A percentile compares a stretch with the other conserved stretches of the same genome.
phyloP scores from a whole-genome alignment of 2,329 filamentous ascomycete species.

The Aureobasidium sp. region DNA sequence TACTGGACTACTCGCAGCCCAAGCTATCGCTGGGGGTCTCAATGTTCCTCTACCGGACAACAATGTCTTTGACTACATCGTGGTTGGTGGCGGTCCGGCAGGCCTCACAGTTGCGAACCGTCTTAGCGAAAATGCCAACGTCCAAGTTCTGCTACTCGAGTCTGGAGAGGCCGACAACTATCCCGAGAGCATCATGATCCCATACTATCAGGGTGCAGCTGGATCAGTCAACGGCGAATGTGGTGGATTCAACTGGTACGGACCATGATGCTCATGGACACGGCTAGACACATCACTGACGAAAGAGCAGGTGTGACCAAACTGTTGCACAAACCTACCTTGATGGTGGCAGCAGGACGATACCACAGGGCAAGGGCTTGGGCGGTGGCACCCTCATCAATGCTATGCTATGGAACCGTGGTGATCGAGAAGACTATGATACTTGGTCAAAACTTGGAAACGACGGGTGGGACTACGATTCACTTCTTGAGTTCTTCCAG shows the following conservation, averaged over 20 bases:
- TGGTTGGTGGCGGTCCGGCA: slow-evolving; percentile 26
- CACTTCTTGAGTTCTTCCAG: slow-evolving; percentile 33
- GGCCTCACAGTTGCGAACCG: slow-evolving; percentile 27
- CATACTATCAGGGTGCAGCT: slow-evolving; percentile 17
- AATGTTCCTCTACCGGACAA: slow-evolving; percentile 17
- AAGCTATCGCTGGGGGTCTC: slow-evolving; percentile 15
- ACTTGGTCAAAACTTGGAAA: slow-evolving; percentile 54
- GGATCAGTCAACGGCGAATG: slow-evolving; percentile 16
- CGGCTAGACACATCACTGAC: background rate
- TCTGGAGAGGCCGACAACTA: slow-evolving; percentile 24
- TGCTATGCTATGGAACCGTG: slow-evolving; percentile 34
- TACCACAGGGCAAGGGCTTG: slow-evolving; percentile 26
- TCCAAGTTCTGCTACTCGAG: slow-evolving; percentile 28
- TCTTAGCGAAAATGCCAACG: slow-evolving; percentile 24
- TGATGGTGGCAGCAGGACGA: slow-evolving; percentile 22
- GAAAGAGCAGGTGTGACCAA: slow-evolving; percentile 14
- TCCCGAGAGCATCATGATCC: slow-evolving; percentile 18
- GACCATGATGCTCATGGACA: background rate
- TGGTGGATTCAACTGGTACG: slow-evolving; percentile 19
- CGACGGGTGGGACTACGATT: slow-evolving; percentile 51
- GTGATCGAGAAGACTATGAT: slow-evolving; percentile 45
- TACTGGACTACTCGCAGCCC: slow-evolving; percentile 9
- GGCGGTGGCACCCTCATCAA: slow-evolving; percentile 32
- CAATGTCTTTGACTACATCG: slow-evolving; percentile 23
- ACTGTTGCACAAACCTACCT: slow-evolving; percentile 24